Percentiles rank a stretch among this genome's conserved stretches.
phyloP scores from a whole-genome alignment of 169 alveolate genomes.

The Cryptosporidium baileyi region DNA sequence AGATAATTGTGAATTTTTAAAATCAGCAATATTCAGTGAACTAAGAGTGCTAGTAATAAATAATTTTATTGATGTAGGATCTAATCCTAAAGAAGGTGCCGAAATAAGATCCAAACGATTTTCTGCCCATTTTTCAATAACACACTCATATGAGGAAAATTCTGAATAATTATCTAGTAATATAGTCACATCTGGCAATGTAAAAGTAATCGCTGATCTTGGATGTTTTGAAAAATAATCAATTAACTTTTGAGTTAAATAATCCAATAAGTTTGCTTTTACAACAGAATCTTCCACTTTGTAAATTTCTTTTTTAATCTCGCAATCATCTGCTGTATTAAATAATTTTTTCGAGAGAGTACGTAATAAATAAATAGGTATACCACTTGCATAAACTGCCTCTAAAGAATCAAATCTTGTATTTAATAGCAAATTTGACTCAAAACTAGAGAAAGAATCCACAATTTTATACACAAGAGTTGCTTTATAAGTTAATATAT shows the following conservation, averaged over 20 bases:
- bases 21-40: neutral
- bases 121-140: conserved; percentile 7
- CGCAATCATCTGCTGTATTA: neutral
- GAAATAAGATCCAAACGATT: conserved; percentile 33
- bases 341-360: neutral
- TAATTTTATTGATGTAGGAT: neutral
- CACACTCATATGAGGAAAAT: neutral
- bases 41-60: neutral
- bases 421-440: neutral
- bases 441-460: neutral
- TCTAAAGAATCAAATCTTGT: neutral
- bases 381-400: neutral
- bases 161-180: conserved; percentile 1
- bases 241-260: neutral
- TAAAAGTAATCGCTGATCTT: conserved; percentile 2
- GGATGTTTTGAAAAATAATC: conserved; percentile 8
- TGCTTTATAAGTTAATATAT: neutral
- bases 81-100: conserved; percentile 25
- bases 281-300: neutral
- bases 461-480: neutral
- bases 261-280: neutral
- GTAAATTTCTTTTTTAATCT: neutral
- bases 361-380: neutral
- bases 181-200: conserved; percentile 12
- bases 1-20: neutral